A percentile compares a stretch with the other conserved stretches of the same genome.
These are phyloP conservation scores for Sungouiella blattae DNA, from an alignment of 805 yeast genomes.

Conservation along the genomic window DNA sequence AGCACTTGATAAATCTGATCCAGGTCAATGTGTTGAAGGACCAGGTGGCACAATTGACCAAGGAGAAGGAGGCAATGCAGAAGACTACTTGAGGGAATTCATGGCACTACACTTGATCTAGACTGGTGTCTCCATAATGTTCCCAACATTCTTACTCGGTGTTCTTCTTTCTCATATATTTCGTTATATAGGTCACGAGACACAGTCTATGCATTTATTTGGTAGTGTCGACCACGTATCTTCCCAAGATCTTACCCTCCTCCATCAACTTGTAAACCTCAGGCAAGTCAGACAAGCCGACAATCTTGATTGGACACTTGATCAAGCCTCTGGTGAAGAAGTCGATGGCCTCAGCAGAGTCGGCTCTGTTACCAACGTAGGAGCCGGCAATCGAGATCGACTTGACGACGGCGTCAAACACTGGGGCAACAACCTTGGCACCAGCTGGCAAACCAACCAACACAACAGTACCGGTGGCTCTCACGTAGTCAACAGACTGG, in stretches of 20 bases:
- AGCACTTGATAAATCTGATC: constrained; percentile 55
- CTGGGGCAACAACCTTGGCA: constrained; percentile 37
- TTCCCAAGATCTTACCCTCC: constrained; percentile 40
- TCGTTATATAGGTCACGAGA: too few species aligned
- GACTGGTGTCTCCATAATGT: too few species aligned
- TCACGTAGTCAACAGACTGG: constrained; percentile 40
- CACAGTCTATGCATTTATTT: constrained; percentile 19
- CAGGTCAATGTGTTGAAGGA: constrained; percentile 48
- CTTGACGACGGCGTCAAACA: constrained; percentile 39
- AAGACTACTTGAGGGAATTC: too few species aligned
- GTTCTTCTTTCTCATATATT: too few species aligned
- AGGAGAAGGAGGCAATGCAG: constrained; percentile 49
- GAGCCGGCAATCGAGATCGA: constrained; percentile 40
- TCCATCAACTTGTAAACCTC: constrained; percentile 38
- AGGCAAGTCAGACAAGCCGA: constrained; percentile 39
- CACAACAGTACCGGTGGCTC: constrained; percentile 41
- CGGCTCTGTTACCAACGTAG: constrained; percentile 46
- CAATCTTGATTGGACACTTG: constrained; percentile 40
- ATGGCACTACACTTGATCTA: too few species aligned
- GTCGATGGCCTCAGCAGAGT: constrained; percentile 43
- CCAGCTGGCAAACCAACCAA: constrained; percentile 46
- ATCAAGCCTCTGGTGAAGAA: constrained; percentile 42
- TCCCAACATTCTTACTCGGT: too few species aligned
- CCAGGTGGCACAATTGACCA: constrained; percentile 35
- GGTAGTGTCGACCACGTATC: constrained; percentile 43